A percentile compares a stretch with the other conserved stretches of the same genome.
Conservation (phyloP, 768 basidiomycete species). For the Tulasnella sp. region DNA sequence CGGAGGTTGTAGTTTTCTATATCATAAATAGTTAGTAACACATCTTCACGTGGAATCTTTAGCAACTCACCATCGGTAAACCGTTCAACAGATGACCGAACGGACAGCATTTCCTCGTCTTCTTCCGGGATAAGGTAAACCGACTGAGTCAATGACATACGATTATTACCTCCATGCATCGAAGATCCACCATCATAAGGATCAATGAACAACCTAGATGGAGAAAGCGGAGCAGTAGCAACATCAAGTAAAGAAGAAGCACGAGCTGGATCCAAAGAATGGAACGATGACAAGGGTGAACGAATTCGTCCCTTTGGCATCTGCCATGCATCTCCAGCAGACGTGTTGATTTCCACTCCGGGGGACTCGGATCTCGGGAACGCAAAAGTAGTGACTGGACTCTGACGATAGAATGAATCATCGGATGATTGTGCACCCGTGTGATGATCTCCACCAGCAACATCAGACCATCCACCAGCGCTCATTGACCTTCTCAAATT, state of each 20-base stretch:
- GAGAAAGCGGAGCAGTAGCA: no score
- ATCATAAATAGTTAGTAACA: neutral
- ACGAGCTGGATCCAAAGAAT: neutral
- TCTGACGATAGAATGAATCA: no score
- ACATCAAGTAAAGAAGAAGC: neutral
- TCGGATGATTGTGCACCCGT: no score
- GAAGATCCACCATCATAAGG: neutral
- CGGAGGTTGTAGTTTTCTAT: slow-evolving; percentile 8
- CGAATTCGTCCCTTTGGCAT: no score
- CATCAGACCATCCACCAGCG: no score
- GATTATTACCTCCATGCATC: no score
- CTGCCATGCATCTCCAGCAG: no score
- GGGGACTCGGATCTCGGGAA: no score
- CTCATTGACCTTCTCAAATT: neutral
- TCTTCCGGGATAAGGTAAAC: slow-evolving; percentile 9
- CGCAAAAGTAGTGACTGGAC: no score
- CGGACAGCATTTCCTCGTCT: slow-evolving; percentile 5
- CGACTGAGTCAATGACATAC: neutral
- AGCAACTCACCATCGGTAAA: slow-evolving; percentile 2
- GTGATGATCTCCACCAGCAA: no score
- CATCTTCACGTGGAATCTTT: neutral
- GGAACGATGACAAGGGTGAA: slow-evolving; percentile 10
- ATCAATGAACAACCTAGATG: neutral
- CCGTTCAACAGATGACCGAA: slow-evolving; percentile 3
- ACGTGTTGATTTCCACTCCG: no score